Conservation (phyloP, 495 filamentous ascomycete genomes). For the Penicillium crystallinum region DNA sequence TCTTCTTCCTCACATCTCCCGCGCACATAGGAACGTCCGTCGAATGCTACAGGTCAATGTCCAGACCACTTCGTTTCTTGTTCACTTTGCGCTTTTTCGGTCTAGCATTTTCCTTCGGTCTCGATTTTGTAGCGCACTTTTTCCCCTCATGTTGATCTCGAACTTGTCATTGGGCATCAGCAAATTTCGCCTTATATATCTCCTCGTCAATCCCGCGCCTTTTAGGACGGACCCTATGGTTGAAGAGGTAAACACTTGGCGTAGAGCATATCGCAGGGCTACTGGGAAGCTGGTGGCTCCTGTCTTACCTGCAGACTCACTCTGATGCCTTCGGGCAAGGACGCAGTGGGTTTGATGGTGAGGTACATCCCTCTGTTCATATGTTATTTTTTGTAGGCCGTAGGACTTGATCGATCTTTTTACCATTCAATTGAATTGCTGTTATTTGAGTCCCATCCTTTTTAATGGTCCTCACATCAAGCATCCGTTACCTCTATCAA, state of each 20-base stretch:
- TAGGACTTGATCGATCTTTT: background rate
- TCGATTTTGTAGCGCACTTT: background rate
- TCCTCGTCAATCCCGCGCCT: slow-evolving; percentile 41
- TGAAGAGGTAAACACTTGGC: slow-evolving; percentile 51
- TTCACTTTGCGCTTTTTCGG: background rate
- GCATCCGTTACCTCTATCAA: background rate
- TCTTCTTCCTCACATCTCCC: slow-evolving; percentile 5
- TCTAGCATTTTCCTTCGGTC: background rate
- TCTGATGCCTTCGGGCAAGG: slow-evolving; percentile 34
- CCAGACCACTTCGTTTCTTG: background rate
- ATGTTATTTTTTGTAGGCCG: background rate
- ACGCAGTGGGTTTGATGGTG: slow-evolving; percentile 48
- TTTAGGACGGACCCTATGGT: slow-evolving; percentile 35
- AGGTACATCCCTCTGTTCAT: slow-evolving; percentile 36
- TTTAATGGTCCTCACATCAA: background rate
- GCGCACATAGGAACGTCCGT: slow-evolving; percentile 5
- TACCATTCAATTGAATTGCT: background rate
- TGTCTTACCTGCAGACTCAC: slow-evolving; percentile 51
- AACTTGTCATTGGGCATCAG: background rate
- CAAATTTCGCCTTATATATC: slow-evolving; percentile 41
- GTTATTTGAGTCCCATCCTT: background rate
- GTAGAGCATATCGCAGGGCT: slow-evolving; percentile 33
- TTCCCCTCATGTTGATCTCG: background rate
- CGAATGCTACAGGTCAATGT: slow-evolving; percentile 6
- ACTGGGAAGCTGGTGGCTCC: slow-evolving; percentile 23